A percentile compares a stretch with the other conserved stretches of the same genome.
These are phyloP conservation scores for Isatis lusitanica DNA, from an alignment of 441 rosid species.

Conservation along the genomic window DNA sequence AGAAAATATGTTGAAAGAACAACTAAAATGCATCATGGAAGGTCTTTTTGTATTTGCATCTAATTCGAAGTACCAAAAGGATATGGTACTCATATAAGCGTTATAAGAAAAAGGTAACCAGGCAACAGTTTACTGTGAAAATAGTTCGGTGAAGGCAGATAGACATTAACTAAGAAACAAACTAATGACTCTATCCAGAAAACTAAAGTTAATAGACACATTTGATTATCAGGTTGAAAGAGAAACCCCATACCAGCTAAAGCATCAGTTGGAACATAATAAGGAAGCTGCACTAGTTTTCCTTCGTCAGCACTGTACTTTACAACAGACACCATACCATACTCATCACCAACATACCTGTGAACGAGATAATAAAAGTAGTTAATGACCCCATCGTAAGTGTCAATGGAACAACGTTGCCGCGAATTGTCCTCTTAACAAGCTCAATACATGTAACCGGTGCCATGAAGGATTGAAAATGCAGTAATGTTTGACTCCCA, in stretches of 20 bases:
- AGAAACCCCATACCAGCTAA: conserved; percentile 51
- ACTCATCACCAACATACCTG: conserved; percentile 71
- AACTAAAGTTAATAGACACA: conserved; percentile 6
- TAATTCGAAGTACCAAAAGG: conserved; percentile 15
- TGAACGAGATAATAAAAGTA: conserved; percentile 22
- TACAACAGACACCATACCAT: conserved; percentile 57
- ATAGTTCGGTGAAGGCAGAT: conserved; percentile 18
- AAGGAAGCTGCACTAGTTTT: conserved; percentile 47
- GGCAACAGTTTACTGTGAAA: conserved; percentile 8
- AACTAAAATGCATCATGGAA: conserved; percentile 19
- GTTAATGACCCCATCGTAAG: conserved; percentile 1
- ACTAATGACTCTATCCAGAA: conserved; percentile 12
- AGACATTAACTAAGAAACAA: conserved; percentile 13
- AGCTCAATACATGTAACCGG: conserved; percentile 54
- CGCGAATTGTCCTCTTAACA: conserved; percentile 6
- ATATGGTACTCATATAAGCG: not conserved
- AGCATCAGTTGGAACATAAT: conserved; percentile 60
- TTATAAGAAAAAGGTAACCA: not conserved
- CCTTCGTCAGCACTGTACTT: conserved; percentile 50
- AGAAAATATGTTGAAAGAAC: conserved; percentile 13
- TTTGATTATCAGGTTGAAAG: conserved; percentile 5
- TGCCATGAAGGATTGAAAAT: conserved; percentile 58
- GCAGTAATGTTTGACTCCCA: conserved; percentile 77
- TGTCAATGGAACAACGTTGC: not conserved
- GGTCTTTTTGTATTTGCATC: conserved; percentile 16